Evolutionary conservation across 2,329 filamentous ascomycete genomes (phyloP), one percentile per base, ranked within the genome.

Genomic region (Clonostachys rosea): DNA sequence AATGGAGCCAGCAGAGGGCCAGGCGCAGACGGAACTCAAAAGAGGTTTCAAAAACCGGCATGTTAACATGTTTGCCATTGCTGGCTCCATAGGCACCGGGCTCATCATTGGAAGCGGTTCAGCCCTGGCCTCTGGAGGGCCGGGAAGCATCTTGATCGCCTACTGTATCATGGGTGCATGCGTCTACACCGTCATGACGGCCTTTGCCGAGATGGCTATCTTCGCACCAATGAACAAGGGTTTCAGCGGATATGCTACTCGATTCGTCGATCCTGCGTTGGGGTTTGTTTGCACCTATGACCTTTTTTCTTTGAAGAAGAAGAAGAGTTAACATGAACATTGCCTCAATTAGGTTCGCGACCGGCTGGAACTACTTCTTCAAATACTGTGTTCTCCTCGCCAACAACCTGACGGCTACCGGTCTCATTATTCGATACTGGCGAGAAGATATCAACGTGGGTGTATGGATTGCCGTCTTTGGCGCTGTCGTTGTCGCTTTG

Each of bases 221-320:
- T 74, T 83, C 69, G 84, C 76, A 51, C 80, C 80, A 14, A 73
- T 83, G 57, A 81, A 78, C 56, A 80, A 80, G 60, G 78, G 78
- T 53, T 84, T 84, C 70, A 83, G 81, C 56, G 78, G 76, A 2
- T 62, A 63, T 44, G 73, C 73, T 10, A 62, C 69, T n/a, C 67
- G 72, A n/a, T 75, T 67, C 48, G 71, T 74, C 44, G 71, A 75
- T 47, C 67, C 69, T 34, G 69, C 70, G 2, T 62, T 24, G 83
- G 81, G 64, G 78, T 75, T 30, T 70, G 71, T 47, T 79, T 80
- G 45, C 84, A 84, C 57, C 76, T 84, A 51, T 79, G 81, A 58
- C 79, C 79, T 24, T 76, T 79, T 2, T n/a, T n/a, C n/a, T n/a
- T n/a, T n/a, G n/a, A n/a, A n/a, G 82, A 78, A 70, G 75, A 20